phyloP scores from a whole-genome alignment of 805 yeast genomes.

The Priceomyces carsonii region DNA sequence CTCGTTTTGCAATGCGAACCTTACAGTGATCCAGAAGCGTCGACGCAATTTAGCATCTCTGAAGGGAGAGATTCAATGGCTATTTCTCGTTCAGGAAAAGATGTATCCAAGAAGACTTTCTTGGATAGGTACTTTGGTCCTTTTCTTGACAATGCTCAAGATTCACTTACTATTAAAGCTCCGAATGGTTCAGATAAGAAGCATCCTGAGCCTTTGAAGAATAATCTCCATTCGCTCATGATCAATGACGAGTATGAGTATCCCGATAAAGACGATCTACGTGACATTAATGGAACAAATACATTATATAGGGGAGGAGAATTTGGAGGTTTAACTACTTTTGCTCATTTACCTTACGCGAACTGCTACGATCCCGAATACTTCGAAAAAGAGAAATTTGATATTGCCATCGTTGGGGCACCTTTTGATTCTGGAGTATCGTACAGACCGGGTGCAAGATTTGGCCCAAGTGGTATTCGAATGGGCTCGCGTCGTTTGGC shows the following conservation, averaged over 20 bases:
- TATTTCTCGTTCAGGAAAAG: too few species aligned
- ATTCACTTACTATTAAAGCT: not conserved
- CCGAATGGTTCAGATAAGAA: not conserved
- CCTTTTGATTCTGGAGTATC: slow-evolving; percentile 84
- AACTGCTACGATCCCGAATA: slow-evolving; percentile 53
- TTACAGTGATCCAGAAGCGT: too few species aligned
- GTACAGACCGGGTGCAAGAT: slow-evolving; percentile 79
- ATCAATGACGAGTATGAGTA: not conserved
- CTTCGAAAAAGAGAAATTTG: slow-evolving; percentile 49
- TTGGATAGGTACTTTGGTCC: not conserved
- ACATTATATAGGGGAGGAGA: slow-evolving; percentile 52
- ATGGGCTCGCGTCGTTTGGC: slow-evolving; percentile 71
- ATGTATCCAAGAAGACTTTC: too few species aligned
- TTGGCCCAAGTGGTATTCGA: slow-evolving; percentile 76
- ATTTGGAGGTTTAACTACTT: slow-evolving; percentile 63
- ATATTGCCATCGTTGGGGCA: slow-evolving; percentile 73
- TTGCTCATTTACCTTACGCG: slow-evolving; percentile 69
- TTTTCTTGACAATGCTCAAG: not conserved
- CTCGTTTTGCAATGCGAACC: too few species aligned
- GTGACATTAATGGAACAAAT: not conserved
- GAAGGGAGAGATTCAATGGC: too few species aligned
- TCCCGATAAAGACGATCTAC: not conserved
- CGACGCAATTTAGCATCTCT: too few species aligned
- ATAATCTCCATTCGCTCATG: not conserved
- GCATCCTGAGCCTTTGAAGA: not conserved